Percentiles rank a stretch among this genome's conserved stretches.
Evolutionary conservation across 176 grass and related monocot genomes (phyloP).

Genomic region (Oryza officinalis): DNA sequence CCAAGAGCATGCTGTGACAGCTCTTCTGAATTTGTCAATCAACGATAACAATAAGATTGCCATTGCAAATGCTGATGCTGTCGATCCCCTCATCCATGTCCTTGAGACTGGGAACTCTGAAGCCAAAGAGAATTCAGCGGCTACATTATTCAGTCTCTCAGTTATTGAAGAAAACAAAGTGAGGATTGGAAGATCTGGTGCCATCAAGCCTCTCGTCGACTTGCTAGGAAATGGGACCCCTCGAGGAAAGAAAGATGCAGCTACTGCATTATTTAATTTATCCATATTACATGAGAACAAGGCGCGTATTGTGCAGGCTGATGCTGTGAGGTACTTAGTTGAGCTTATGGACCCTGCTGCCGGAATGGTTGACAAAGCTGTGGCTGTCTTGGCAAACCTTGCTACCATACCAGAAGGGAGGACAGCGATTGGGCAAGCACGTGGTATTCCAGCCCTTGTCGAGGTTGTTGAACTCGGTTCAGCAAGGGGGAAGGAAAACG

Average conservation of each 20-base stretch:
- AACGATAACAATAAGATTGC: slow-evolving; percentile 97
- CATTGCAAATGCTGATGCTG: slow-evolving; percentile 78
- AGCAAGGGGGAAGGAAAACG: slow-evolving; percentile 91
- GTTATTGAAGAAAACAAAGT: slow-evolving; percentile 94
- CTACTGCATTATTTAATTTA: slow-evolving; percentile 91
- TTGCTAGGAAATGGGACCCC: slow-evolving; percentile 81
- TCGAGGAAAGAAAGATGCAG: slow-evolving; percentile 92
- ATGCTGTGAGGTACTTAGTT: slow-evolving; percentile 74
- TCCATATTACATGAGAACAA: slow-evolving; percentile 98
- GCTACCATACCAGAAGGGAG: slow-evolving; percentile 93
- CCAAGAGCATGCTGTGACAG: slow-evolving; percentile 91
- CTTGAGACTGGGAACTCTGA: slow-evolving; percentile 85
- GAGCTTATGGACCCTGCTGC: slow-evolving; percentile 97
- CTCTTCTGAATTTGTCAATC: slow-evolving; percentile 89
- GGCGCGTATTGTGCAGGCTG: slow-evolving; percentile 76
- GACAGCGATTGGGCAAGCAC: slow-evolving; percentile 75
- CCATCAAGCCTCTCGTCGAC: slow-evolving; percentile 75
- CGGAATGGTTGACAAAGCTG: slow-evolving; percentile 99
- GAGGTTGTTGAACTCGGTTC: slow-evolving; percentile 97
- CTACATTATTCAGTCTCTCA: slow-evolving; percentile 93
- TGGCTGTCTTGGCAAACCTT: slow-evolving; percentile 91
- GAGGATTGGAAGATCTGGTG: slow-evolving; percentile 81
- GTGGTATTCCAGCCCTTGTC: slow-evolving; percentile 78
- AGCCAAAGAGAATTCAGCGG: slow-evolving; percentile 92
- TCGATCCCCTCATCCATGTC: slow-evolving; percentile 89